Conservation (phyloP, 345 rosid species). For the Combretum micranthum region DNA sequence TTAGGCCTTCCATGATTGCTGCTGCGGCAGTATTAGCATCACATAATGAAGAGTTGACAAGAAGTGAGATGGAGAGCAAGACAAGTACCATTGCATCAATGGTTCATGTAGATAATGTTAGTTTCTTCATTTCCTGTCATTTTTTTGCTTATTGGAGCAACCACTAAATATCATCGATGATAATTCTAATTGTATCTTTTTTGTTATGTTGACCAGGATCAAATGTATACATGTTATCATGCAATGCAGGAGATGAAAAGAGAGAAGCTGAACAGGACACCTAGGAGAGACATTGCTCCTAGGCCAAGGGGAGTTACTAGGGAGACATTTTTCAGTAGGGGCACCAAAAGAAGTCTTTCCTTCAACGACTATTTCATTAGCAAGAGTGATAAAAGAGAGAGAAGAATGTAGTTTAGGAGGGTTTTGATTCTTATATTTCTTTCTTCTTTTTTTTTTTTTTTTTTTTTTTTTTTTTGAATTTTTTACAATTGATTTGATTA, state of each 20-base stretch:
- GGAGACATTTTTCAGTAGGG: constrained; percentile 14
- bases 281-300: constrained; percentile 20
- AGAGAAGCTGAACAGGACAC: constrained; percentile 41
- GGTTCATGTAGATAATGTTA: constrained; percentile 48
- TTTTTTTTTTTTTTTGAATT: constrained; percentile 4
- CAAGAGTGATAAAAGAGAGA: constrained; percentile 15
- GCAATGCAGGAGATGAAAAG: constrained; percentile 48
- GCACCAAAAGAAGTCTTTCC: constrained; percentile 52
- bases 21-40: constrained; percentile 71
- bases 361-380: constrained; percentile 21
- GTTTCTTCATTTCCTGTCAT: constrained; percentile 1
- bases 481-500: constrained; percentile 12
- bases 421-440: constrained; percentile 23
- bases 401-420: constrained; percentile 32
- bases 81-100: constrained; percentile 39
- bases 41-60: constrained; percentile 37
- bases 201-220: constrained; percentile 36
- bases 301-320: constrained; percentile 21
- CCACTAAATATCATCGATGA: not conserved
- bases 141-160: not conserved
- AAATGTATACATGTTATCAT: constrained; percentile 42
- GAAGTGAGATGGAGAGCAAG: constrained; percentile 42
- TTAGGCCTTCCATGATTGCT: constrained; percentile 67
- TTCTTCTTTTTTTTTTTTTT: not conserved
- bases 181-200: constrained; percentile 11